These are phyloP conservation scores for Hortiboletus flavorubellus DNA, from an alignment of 768 basidiomycete genomes.

Conservation along the genomic window DNA sequence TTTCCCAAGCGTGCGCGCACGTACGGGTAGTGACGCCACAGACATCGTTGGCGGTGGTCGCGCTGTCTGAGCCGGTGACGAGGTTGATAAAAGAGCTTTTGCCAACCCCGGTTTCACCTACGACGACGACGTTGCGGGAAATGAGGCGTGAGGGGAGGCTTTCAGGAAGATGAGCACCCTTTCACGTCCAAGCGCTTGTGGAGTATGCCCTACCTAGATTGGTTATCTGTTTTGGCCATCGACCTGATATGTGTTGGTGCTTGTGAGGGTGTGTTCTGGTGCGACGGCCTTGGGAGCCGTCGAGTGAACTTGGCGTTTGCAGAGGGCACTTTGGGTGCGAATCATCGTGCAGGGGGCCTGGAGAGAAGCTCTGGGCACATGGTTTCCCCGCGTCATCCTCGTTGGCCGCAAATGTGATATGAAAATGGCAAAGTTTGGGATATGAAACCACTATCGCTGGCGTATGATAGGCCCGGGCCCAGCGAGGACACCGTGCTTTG, in stretches of 20 bases:
- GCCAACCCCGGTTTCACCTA: conserved; percentile 25
- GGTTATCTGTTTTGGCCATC: conserved; percentile 10
- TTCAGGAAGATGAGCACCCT: background rate
- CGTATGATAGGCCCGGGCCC: background rate
- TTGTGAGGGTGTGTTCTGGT: background rate
- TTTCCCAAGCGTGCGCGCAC: conserved; percentile 16
- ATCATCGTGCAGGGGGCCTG: background rate
- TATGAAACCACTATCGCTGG: background rate
- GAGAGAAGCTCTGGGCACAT: background rate
- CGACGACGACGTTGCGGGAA: conserved; percentile 21
- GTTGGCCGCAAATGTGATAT: conserved; percentile 2
- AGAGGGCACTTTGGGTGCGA: background rate
- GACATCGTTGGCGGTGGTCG: conserved; percentile 20
- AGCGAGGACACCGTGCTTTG: no score
- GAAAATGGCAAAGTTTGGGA: background rate
- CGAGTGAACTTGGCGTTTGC: background rate
- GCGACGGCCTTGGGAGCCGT: background rate
- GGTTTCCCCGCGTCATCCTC: conserved; percentile 5
- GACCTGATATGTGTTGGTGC: background rate
- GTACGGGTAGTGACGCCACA: conserved; percentile 20
- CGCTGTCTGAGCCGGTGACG: conserved; percentile 12
- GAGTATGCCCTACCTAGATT: conserved; percentile 7
- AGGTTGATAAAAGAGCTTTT: conserved; percentile 29
- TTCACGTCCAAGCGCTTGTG: background rate
- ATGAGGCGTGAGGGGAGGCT: conserved; percentile 4